Base-by-base conservation (phyloP, 495 filamentous ascomycete species). In the Annulohypoxylon maeteangense region DNA sequence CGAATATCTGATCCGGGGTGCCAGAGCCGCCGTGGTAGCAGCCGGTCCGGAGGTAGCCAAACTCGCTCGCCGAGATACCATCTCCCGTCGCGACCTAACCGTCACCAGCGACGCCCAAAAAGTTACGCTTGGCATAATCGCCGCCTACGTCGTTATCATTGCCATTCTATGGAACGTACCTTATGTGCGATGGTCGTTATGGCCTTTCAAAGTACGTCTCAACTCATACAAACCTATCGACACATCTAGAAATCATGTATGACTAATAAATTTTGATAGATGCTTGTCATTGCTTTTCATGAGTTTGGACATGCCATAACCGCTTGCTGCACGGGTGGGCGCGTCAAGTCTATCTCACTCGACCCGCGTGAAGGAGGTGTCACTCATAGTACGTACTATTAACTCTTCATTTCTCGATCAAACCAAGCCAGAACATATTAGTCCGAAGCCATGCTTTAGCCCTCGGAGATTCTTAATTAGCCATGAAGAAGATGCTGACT, bases 261-360 rank as follows among this genome's bases (percentile, higher is more conserved):
- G 42, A 14, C 58, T 64, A 36, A 64, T 47, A 12, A 14, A 7
- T 5, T 54, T 54, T 16, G 31, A 45, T 65, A 90, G 89, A 94
- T 94, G 91, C 86, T 94, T 34, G 91, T 93, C 10, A 94, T 94
- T 56, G 91, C 91, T 31, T 94, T 93, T 80, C 91, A 94, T 82
- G 91, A 94, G 77, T 94, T 93, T 78, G 87, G 89, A 31, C 91
- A 94, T 81, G 91, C 91, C 47, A 88, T 91, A 68, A 88, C 89
- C 4, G 89, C 90, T 42, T 85, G 87, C 68, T 87, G 89, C 50
- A 94, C 91, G 0, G 91, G 91, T 45, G 91, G 91, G 5, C 81
- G 81, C 48, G 91, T 94, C 40, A 87, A 92, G 62, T 90, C 87
- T n/a, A 94, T 91, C 58, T 88, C 87, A 0, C 74, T 81, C 44